phyloP scores from a whole-genome alignment of 768 basidiomycete species.

The Rhizopogon vulgaris region DNA sequence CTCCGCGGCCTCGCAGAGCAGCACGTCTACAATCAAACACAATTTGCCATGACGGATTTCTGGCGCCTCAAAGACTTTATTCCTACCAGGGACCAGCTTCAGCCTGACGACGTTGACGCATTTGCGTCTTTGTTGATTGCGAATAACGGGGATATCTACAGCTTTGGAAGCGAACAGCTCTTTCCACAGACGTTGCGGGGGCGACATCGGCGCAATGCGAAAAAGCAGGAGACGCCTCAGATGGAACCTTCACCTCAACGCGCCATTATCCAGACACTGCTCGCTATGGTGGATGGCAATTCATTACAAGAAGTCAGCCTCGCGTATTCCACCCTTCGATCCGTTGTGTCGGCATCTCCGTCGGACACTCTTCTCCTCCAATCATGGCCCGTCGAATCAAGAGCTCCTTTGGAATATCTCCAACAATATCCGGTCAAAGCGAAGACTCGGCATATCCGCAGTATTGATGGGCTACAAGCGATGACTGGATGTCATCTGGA shows the following conservation, averaged over 20 bases:
- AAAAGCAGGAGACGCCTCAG: constrained; percentile 11
- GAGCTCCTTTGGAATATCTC: constrained; percentile 43
- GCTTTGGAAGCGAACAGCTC: constrained; percentile 50
- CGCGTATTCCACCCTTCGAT: constrained; percentile 63
- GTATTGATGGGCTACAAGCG: constrained; percentile 32
- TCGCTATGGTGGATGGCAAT: constrained; percentile 52
- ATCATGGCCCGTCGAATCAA: constrained; percentile 35
- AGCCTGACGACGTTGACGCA: constrained; percentile 62
- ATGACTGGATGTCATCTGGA: constrained; percentile 31
- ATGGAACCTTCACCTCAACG: constrained; percentile 33
- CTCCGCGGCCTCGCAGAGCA: constrained; percentile 44
- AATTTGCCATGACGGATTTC: constrained; percentile 59
- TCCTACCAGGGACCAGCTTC: constrained; percentile 46
- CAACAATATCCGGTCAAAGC: constrained; percentile 37
- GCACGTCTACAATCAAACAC: constrained; percentile 31
- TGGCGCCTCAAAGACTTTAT: constrained; percentile 84
- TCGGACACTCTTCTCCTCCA: constrained; percentile 22
- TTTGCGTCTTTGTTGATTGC: constrained; percentile 61
- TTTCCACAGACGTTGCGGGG: constrained; percentile 35
- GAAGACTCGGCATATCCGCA: constrained; percentile 22
- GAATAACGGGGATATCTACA: constrained; percentile 55
- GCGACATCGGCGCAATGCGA: constrained; percentile 22
- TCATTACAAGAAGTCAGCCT: constrained; percentile 42
- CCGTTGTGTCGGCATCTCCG: constrained; percentile 37
- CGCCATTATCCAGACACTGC: constrained; percentile 46